Base-by-base conservation (phyloP, 2,329 filamentous ascomycete genomes). In the Westerdykella ornata region DNA sequence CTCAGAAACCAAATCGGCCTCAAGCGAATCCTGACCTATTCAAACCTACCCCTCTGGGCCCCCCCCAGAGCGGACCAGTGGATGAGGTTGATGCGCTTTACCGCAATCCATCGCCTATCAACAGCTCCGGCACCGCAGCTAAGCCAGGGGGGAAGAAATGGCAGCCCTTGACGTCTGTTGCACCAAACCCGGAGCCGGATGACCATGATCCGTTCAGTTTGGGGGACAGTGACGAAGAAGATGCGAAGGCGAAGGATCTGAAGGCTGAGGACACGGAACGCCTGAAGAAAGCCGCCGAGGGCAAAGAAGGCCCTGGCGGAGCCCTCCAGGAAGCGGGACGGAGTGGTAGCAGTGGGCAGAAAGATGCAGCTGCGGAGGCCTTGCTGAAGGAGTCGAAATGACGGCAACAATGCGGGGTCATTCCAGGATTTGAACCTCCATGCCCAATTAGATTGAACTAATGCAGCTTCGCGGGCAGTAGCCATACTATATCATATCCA, bases 161-260 rank as follows among this genome's bases (percentile, higher is more conserved):
- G 92, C 90, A 98, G 67, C 90, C 92, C 8, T 72, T 98, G 54
- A 88, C 89, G 11, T 77, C 83, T 0, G 81, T 96, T 12, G 86
- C 94, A 49, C 88, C 89, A 1, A 83, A 79, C 48, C 89, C 90
- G 12, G 84, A 95, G 47, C 76, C 78, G 14, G 88, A 69, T 16
- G 72, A 97, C 53, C 90, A 95, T 56, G 92, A 98, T 60, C 92
- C 92, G 0, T 98, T 98, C 69, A 96, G 88, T 58, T 76, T 98
- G 12, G 92, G 92, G 4, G 90, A 97, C 55, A 94, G 88, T 58
- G 90, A 97, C 53, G 92, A 98, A 67, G 84, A 84, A 53, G 86
- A 89, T 39, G 67, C 72, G 13, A 92, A 88, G 68, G 75, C 77
- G 36, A 82, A 81, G 62, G 79, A 81, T 43, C 57, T 71, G 36